These are phyloP conservation scores for Aspergillus uvarum DNA, from an alignment of 2,329 filamentous ascomycete species.

Conservation along the genomic window DNA sequence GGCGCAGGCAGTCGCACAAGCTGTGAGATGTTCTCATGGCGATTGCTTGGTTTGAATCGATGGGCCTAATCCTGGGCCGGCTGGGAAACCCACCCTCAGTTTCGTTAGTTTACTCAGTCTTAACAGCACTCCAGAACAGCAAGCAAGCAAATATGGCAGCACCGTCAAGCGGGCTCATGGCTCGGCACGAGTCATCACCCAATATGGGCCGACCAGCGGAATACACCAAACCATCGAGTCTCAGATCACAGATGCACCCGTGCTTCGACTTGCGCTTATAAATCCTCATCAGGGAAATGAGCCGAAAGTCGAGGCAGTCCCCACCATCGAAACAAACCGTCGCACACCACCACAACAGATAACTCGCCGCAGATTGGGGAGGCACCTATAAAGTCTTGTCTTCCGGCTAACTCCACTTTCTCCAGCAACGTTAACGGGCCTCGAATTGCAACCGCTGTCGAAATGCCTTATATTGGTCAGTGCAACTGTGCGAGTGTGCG, in stretches of 20 bases:
- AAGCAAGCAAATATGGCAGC: neutral
- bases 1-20: no score
- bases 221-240: neutral
- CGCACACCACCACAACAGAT: neutral
- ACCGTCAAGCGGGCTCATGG: neutral
- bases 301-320: neutral
- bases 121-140: neutral
- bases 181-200: neutral
- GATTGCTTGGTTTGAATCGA: no score
- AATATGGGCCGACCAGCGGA: neutral
- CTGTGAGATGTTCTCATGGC: neutral
- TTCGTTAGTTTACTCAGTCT: no score
- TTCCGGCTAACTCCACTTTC: neutral
- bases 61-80: no score
- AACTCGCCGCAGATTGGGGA: neutral
- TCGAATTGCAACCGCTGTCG: neutral
- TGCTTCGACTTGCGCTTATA: neutral
- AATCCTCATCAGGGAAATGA: neutral
- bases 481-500: slow-evolving; percentile 27
- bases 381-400: neutral
- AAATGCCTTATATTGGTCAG: slow-evolving; percentile 25
- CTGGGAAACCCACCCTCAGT: no score
- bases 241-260: neutral
- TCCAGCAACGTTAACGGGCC: neutral
- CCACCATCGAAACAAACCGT: neutral